Base-by-base conservation (phyloP, 2,329 filamentous ascomycete species). In the Colletotrichum limetticola region DNA sequence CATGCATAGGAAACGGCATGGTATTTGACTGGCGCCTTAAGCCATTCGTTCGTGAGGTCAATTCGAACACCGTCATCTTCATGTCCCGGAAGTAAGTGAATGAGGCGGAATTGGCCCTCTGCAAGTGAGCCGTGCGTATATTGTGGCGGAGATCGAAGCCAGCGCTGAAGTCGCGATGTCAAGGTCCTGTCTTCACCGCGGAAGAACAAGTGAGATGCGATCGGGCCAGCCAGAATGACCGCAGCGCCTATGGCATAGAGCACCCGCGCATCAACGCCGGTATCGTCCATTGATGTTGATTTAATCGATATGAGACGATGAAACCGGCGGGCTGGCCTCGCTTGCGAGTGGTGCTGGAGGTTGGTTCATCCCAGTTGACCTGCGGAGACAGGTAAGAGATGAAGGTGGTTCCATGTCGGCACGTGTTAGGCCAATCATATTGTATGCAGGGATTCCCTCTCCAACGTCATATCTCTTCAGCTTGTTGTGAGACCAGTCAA, bases 1-100 rank as follows among this genome's bases (percentile, higher is more conserved):
- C 55, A 70, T 12, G 68, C 68, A 22, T 60, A 70, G n/a, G 62
- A 70, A 11, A 70, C 22, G n/a, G 62, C 62, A 11, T 66, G 61
- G 22, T 60, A 70, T 55, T 28, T n/a, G 9, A 52, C 8, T 11
- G 42, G 22, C 11, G 32, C 52, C 9, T 42, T 35, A 14, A 64
- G 24, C 22, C 24, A 26, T 30, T 30, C 52, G 6, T 7, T 26
- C 0, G 9, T 19, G 0, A 64, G 59, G 19, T 16, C 30, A 9
- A 46, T 37, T 2, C n/a, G 16, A 16, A 68, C 2, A 4, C 46
- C 24, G 5, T 64, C 66, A 16, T n/a, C 52, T n/a, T 6, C 32
- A 7, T 37, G 9, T 22, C 66, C 52, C 3, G 49, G 58, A 6
- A 57, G 32, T n/a, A 64, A 49, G 22, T 63, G 35, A 19, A 49